Conservation (phyloP, 345 rosid species). For the Brassica incana region DNA sequence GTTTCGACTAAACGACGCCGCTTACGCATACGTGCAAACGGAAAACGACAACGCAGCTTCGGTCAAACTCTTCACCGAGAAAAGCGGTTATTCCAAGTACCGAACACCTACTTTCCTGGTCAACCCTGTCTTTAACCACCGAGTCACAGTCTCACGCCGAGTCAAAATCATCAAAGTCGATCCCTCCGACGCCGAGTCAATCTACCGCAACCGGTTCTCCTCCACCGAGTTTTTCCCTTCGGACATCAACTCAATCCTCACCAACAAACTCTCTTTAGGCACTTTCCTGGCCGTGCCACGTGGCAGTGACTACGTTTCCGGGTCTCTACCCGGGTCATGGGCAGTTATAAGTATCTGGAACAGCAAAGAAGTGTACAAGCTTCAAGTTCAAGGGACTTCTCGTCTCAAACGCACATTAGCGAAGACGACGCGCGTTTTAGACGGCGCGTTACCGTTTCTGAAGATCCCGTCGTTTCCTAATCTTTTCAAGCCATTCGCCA, state of each 20-base stretch:
- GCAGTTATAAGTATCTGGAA: constrained; percentile 88
- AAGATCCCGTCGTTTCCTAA: constrained; percentile 83
- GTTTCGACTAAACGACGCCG: constrained; percentile 80
- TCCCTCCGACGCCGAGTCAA: constrained; percentile 60
- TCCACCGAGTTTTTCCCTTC: constrained; percentile 95
- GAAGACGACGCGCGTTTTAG: constrained; percentile 62
- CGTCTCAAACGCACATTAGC: constrained; percentile 54
- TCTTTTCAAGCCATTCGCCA: constrained; percentile 74
- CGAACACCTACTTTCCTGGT: constrained; percentile 87
- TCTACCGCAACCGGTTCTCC: constrained; percentile 75
- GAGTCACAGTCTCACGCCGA: constrained; percentile 47
- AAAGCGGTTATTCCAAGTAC: constrained; percentile 87
- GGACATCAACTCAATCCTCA: constrained; percentile 81
- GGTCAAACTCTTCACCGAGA: constrained; percentile 77
- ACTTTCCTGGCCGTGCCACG: constrained; percentile 82
- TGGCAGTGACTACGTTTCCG: constrained; percentile 25
- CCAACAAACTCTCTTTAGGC: constrained; percentile 71
- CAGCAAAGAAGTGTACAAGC: constrained; percentile 67
- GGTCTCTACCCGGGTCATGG: constrained; percentile 73
- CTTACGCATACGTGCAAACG: constrained; percentile 86
- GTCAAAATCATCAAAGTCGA: constrained; percentile 53
- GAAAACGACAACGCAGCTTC: constrained; percentile 92
- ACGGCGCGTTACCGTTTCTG: constrained; percentile 71
- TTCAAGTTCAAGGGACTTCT: constrained; percentile 82
- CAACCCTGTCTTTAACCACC: constrained; percentile 92